A percentile compares a stretch with the other conserved stretches of the same genome.
Evolutionary conservation across 2,329 filamentous ascomycete species (phyloP).

Genomic region (Bimuria novae-zelandiae): DNA sequence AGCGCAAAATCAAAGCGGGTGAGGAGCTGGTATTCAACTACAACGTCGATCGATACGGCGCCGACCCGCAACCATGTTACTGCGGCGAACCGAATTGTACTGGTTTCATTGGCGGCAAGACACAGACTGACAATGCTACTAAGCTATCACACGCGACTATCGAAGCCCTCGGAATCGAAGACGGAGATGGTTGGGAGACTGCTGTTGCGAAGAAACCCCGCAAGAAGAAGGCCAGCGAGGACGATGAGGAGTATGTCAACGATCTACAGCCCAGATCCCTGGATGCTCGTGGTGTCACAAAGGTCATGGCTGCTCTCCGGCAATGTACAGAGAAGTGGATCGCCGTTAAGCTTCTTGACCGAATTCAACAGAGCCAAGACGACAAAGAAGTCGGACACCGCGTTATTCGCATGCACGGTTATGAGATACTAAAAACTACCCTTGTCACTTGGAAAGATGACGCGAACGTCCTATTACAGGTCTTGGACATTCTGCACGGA

Average conservation of each 20-base stretch:
- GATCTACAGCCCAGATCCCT: conserved; percentile 80
- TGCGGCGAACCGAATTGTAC: conserved; percentile 94
- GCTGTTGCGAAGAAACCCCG: conserved; percentile 85
- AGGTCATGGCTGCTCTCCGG: conserved; percentile 95
- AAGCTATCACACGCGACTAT: conserved; percentile 88
- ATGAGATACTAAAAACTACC: conserved; percentile 88
- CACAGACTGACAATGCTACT: conserved; percentile 92
- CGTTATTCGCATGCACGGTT: conserved; percentile 95
- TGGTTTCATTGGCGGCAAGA: conserved; percentile 96
- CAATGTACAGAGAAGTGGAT: conserved; percentile 99
- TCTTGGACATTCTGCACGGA: conserved; percentile 84
- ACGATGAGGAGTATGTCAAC: conserved; percentile 95
- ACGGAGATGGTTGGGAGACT: conserved; percentile 89
- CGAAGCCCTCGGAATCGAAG: conserved; percentile 93
- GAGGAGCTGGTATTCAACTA: conserved; percentile 99
- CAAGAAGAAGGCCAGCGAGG: conserved; percentile 89
- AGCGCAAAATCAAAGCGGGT: conserved; percentile 80
- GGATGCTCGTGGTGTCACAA: conserved; percentile 81
- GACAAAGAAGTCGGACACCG: conserved; percentile 83
- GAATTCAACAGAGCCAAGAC: conserved; percentile 85
- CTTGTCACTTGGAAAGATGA: conserved; percentile 87
- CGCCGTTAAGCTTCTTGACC: conserved; percentile 87
- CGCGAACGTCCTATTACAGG: conserved; percentile 84
- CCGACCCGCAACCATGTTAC: conserved; percentile 95
- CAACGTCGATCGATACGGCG: conserved; percentile 97